Conservation (phyloP, 805 yeast species). For the Zygosaccharomyces bailii region DNA sequence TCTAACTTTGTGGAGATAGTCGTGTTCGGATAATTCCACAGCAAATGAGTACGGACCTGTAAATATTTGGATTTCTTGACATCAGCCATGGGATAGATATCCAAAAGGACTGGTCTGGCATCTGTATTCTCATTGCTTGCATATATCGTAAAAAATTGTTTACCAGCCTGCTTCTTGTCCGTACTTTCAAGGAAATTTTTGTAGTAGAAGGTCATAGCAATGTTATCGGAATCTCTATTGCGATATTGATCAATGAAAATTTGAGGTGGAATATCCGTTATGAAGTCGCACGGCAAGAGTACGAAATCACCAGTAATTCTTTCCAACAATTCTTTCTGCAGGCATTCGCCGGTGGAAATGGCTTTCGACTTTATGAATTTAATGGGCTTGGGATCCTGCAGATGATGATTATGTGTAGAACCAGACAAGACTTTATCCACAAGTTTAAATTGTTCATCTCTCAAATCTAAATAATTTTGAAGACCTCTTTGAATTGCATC, state of each 20-base stretch:
- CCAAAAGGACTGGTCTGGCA: constrained; percentile 50
- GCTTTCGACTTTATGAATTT: constrained; percentile 44
- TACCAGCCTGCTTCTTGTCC: constrained; percentile 60
- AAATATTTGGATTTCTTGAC: constrained; percentile 70
- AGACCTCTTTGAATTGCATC: constrained; percentile 49
- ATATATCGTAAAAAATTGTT: constrained; percentile 65
- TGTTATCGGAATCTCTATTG: constrained; percentile 59
- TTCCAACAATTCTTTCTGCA: constrained; percentile 46
- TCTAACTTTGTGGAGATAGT: constrained; percentile 72
- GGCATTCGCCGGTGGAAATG: constrained; percentile 59
- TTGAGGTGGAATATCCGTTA: constrained; percentile 90
- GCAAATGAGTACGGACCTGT: constrained; percentile 76
- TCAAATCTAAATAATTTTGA: constrained; percentile 42
- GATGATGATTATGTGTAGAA: constrained; percentile 28
- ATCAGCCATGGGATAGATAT: constrained; percentile 63
- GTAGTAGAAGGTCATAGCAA: constrained; percentile 77
- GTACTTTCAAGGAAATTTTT: constrained; percentile 68
- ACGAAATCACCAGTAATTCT: constrained; percentile 54
- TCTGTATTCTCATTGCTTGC: constrained; percentile 44
- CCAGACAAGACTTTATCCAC: constrained; percentile 24
- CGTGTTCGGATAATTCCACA: constrained; percentile 83
- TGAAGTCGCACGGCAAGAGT: constrained; percentile 89
- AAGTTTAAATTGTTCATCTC: constrained; percentile 36
- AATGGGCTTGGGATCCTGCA: constrained; percentile 38
- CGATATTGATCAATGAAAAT: constrained; percentile 80